Base-by-base conservation (phyloP, 768 basidiomycete genomes). In the Auricularia cornea region DNA sequence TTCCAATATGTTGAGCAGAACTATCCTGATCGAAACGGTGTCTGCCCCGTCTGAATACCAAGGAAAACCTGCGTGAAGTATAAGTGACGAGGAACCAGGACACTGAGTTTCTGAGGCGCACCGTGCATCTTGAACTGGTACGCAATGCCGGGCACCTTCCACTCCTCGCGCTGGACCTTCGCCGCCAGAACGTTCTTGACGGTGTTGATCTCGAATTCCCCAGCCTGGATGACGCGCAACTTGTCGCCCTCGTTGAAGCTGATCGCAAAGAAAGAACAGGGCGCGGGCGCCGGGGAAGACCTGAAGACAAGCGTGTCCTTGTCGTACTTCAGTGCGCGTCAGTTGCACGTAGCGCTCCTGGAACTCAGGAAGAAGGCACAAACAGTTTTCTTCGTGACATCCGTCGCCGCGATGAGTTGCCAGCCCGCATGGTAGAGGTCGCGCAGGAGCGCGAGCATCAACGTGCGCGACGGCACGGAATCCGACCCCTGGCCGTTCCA, bases 201-300 rank as follows among this genome's bases (percentile, higher is more conserved):
- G 4, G 70, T 68, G 28, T 68, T 56, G 59, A 63, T 67, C 1
- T 67, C 60, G 3, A 63, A 63, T 48, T 68, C 63, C 3, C 70
- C 70, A 26, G 69, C 65, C 52, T 71, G 70, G 38, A 73, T 72
- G 18, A 72, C 35, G 48, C 72, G 64, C 41, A 73, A 67, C 66
- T 71, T 71, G 57, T 73, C 71, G n/a, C 60, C 61, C 61, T 73
- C 70, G 59, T 72, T 70, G 64, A 73, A 72, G 16, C 61, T 64
- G 3, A 72, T 62, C 5, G 68, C 59, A 60, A 72, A 72, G 64
- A 72, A 71, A 33, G 62, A 66, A 23, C 67, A 63, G 11, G 52
- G 62, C 6, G 51, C 32, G 8, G 62, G 61, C 4, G 32, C 41
- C 26, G 52, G 29, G 12, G 48, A 52, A 4, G 29, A 48, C 54